Conservation (phyloP, 345 rosid species). For the Pugionium dolabratum region DNA sequence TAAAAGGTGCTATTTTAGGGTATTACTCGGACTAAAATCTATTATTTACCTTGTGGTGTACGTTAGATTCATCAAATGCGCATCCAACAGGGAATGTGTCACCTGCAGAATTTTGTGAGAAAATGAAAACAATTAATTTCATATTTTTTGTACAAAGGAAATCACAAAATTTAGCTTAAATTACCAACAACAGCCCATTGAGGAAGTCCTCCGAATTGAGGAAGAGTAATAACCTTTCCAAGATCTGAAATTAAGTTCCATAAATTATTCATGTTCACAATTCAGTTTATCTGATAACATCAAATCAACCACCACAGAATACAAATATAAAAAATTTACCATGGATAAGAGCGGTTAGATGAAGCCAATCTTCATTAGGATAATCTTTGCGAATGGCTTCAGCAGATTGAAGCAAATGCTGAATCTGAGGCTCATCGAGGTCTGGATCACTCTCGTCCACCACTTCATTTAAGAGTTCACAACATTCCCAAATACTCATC, state of each 20-base stretch:
- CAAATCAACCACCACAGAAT: too few relatives aligned
- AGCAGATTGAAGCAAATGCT: too few relatives aligned
- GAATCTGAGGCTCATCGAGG: too few relatives aligned
- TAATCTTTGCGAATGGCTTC: too few relatives aligned
- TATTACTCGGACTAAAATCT: too few relatives aligned
- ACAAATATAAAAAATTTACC: slow-evolving; percentile 33
- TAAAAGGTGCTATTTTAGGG: too few relatives aligned
- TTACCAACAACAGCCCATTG: slow-evolving; percentile 25
- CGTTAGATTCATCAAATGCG: slow-evolving; percentile 36
- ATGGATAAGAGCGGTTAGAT: background rate
- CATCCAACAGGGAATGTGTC: slow-evolving; percentile 61
- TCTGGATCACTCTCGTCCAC: slow-evolving; percentile 39
- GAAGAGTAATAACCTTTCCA: slow-evolving; percentile 61
- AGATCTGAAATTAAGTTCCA: slow-evolving; percentile 46
- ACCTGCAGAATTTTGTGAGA: slow-evolving; percentile 34
- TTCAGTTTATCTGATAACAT: too few relatives aligned
- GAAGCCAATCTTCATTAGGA: too few relatives aligned
- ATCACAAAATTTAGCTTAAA: background rate
- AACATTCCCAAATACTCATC: slow-evolving; percentile 32
- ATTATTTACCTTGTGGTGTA: slow-evolving; percentile 63
- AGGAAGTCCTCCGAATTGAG: slow-evolving; percentile 54
- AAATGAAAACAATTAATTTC: background rate
- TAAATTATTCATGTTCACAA: background rate
- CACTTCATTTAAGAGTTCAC: slow-evolving; percentile 56
- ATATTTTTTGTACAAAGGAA: too few relatives aligned